phyloP scores from a whole-genome alignment of 768 basidiomycete species.

The Lactarius psammicola region DNA sequence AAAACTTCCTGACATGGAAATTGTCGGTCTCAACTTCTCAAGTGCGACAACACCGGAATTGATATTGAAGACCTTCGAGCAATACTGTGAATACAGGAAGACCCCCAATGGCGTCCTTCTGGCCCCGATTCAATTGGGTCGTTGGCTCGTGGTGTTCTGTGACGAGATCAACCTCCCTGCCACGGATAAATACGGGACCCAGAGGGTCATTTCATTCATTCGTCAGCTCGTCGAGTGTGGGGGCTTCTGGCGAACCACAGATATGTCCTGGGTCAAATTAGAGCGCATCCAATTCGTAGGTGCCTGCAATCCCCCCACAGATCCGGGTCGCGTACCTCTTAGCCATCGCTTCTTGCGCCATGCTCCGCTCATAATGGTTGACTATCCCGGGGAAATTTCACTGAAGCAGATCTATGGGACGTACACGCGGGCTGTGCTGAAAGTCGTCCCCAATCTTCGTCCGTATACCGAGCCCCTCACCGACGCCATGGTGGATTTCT shows the following conservation, averaged over 20 bases:
- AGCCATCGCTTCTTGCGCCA: slow-evolving; percentile 97
- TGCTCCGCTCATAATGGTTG: slow-evolving; percentile 97
- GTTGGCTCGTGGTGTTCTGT: slow-evolving; percentile 99
- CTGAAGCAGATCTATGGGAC: slow-evolving; percentile 98
- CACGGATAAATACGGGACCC: slow-evolving; percentile 96
- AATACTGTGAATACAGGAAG: slow-evolving; percentile 98
- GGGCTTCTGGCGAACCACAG: slow-evolving; percentile 91
- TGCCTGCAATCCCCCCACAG: slow-evolving; percentile 98
- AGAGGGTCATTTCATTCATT: slow-evolving; percentile 97
- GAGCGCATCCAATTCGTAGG: slow-evolving; percentile 99
- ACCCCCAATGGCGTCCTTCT: slow-evolving; percentile 98
- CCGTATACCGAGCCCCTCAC: slow-evolving; percentile 94
- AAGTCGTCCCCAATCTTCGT: slow-evolving; percentile 90
- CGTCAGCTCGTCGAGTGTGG: slow-evolving; percentile 93
- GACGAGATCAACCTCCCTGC: slow-evolving; percentile 99
- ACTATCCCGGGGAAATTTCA: slow-evolving; percentile 96
- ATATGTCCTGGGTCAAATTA: slow-evolving; percentile 96
- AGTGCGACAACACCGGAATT: slow-evolving; percentile 98
- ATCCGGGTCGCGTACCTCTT: slow-evolving; percentile 98
- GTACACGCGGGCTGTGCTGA: slow-evolving; percentile 93
- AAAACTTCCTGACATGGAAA: slow-evolving; percentile 98
- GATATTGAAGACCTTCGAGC: slow-evolving; percentile 98
- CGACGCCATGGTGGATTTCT: slow-evolving; percentile 96
- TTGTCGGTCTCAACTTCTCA: slow-evolving; percentile 98
- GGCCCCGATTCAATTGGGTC: slow-evolving; percentile 90